phyloP scores from a whole-genome alignment of 2,329 filamentous ascomycete species.

The Fusarium equiseti region DNA sequence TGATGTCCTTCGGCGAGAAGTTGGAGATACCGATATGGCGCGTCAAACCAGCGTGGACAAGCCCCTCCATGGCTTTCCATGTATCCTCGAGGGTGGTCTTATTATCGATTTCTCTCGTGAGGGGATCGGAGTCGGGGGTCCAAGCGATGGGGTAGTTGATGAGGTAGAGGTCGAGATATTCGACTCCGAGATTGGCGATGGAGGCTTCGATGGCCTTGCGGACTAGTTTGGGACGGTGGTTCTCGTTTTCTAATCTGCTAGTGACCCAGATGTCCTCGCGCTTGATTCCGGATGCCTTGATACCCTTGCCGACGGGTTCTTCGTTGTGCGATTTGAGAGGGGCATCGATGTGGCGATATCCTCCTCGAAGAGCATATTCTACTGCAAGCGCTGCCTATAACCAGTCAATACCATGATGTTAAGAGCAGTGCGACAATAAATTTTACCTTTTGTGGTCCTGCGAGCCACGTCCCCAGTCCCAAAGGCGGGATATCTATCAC shows the following conservation, averaged over 20 bases:
- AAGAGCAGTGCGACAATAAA: rapidly evolving
- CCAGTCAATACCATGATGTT: neutral
- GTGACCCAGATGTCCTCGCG: constrained; percentile 49
- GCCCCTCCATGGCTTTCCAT: constrained; percentile 50
- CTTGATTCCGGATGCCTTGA: constrained; percentile 48
- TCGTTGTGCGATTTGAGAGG: constrained; percentile 73
- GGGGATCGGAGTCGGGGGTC: constrained; percentile 24
- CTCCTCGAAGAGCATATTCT: constrained; percentile 63
- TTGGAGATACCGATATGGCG: constrained; percentile 66
- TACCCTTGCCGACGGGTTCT: constrained; percentile 61
- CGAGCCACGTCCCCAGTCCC: constrained; percentile 53
- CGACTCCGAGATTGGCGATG: constrained; percentile 48
- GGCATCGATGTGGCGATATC: constrained; percentile 69
- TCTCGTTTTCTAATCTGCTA: constrained; percentile 53
- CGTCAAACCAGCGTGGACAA: constrained; percentile 39
- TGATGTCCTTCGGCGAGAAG: constrained; percentile 64
- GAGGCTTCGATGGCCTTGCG: constrained; percentile 48
- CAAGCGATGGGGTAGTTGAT: constrained; percentile 49
- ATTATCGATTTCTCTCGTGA: constrained; percentile 32
- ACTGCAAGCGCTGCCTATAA: constrained; percentile 58
- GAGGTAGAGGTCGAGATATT: constrained; percentile 51
- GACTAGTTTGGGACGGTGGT: constrained; percentile 48
- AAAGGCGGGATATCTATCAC: constrained; percentile 47
- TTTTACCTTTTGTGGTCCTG: constrained; percentile 25
- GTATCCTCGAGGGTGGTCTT: constrained; percentile 45